Percentiles rank a stretch among this genome's conserved stretches.
Evolutionary conservation across 345 rosid genomes (phyloP).

Genomic region (Combretum micranthum): DNA sequence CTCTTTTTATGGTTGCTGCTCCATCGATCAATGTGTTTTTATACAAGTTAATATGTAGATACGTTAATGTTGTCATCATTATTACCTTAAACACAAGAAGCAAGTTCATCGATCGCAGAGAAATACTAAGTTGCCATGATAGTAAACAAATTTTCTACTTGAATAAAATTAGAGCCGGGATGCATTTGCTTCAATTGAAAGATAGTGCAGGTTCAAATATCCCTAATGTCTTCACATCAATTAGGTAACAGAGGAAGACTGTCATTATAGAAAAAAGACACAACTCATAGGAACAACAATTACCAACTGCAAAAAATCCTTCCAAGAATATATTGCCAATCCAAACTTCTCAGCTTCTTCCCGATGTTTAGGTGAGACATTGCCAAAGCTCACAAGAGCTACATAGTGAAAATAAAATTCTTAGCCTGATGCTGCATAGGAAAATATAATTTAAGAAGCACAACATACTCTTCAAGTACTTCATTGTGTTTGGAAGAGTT

Average conservation of each 20-base stretch:
- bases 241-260: slow-evolving; percentile 2
- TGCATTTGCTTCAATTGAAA: too few species aligned
- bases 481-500: slow-evolving; percentile 59
- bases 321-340: slow-evolving; percentile 67
- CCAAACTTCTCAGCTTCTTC: slow-evolving; percentile 56
- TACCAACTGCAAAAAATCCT: slow-evolving; percentile 74
- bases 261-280: not conserved
- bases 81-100: too few species aligned
- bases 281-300: not conserved
- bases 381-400: slow-evolving; percentile 98
- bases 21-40: too few species aligned
- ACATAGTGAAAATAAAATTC: slow-evolving; percentile 11
- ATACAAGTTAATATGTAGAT: too few species aligned
- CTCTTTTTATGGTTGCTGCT: too few species aligned
- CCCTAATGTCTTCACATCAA: too few species aligned
- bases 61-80: too few species aligned
- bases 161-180: too few species aligned
- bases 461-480: slow-evolving; percentile 70
- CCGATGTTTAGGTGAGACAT: slow-evolving; percentile 51
- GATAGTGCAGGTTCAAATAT: too few species aligned
- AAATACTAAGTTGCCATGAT: too few species aligned
- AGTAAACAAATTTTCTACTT: too few species aligned
- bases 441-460: not conserved
- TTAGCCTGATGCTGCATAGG: not conserved
- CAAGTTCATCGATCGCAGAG: too few species aligned